Evolutionary conservation across 2,329 filamentous ascomycete species (phyloP).

Genomic region (Neospermospora avenae): DNA sequence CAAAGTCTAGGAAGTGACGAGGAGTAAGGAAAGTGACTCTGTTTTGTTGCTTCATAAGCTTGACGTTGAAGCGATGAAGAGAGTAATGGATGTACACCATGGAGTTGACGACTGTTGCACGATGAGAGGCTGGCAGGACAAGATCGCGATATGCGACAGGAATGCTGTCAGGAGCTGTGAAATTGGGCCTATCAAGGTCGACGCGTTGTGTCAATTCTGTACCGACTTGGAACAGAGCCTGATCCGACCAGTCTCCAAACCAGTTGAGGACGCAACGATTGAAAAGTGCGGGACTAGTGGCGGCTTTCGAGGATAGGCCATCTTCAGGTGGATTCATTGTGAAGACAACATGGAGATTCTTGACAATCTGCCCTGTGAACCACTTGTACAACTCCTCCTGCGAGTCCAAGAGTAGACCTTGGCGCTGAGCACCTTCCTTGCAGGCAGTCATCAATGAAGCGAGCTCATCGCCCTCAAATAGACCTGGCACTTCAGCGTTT

Average conservation of each 20-base stretch:
- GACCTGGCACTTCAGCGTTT: conserved; percentile 97
- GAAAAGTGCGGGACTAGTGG: conserved; percentile 96
- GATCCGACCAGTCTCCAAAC: conserved; percentile 99
- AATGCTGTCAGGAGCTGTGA: conserved; percentile 82
- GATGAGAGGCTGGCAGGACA: conserved; percentile 78
- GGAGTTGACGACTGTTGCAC: conserved; percentile 89
- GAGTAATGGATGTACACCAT: conserved; percentile 99
- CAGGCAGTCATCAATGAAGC: conserved; percentile 98
- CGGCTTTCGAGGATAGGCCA: conserved; percentile 90
- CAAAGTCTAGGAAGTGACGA: conserved; percentile 95
- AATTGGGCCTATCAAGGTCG: conserved; percentile 86
- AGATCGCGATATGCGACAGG: conserved; percentile 90
- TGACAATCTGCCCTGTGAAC: conserved; percentile 99
- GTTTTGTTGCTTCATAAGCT: conserved; percentile 86
- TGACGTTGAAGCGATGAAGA: conserved; percentile 82
- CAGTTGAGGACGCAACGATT: conserved; percentile 99
- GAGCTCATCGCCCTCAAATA: conserved; percentile 98
- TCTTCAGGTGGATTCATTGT: conserved; percentile 99
- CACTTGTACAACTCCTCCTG: conserved; percentile 99
- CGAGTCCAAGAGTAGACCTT: conserved; percentile 91
- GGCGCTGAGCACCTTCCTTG: conserved; percentile 95
- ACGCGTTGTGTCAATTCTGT: conserved; percentile 95
- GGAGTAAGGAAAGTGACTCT: conserved; percentile 92
- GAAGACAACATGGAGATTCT: conserved; percentile 98
- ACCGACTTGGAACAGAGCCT: conserved; percentile 96